Conservation (phyloP, 2,329 filamentous ascomycete genomes). For the Talaromyces marneffei region DNA sequence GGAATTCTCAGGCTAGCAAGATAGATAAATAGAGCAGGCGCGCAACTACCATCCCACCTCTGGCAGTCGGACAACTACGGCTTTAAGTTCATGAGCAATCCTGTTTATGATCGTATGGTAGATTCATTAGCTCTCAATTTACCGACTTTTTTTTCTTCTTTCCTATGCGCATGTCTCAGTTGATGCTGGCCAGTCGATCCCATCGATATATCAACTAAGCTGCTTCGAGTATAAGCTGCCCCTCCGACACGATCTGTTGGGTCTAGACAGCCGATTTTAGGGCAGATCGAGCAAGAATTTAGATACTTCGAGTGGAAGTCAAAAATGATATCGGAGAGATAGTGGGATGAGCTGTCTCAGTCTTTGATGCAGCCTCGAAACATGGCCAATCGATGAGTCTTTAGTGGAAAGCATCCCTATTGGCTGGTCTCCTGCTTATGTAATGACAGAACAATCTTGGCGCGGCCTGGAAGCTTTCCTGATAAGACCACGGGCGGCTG, state of each 20-base stretch:
- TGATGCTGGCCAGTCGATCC: not conserved
- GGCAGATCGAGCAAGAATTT: not conserved
- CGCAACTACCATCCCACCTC: too few species aligned
- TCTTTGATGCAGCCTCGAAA: conserved; percentile 2
- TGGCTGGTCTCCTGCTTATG: not conserved
- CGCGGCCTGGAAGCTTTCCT: not conserved
- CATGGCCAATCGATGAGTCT: not conserved
- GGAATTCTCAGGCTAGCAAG: not conserved
- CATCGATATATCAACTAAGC: not conserved
- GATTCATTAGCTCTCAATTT: not conserved
- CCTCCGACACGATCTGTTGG: not conserved
- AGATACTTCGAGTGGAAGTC: not conserved
- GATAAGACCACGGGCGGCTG: not conserved
- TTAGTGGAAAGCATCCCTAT: not conserved
- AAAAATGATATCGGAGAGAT: not conserved
- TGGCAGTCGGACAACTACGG: not conserved
- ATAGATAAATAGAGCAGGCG: not conserved
- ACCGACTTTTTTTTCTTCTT: not conserved
- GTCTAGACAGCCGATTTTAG: not conserved
- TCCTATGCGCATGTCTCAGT: not conserved
- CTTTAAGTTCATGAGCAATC: not conserved
- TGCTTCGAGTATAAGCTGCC: not conserved
- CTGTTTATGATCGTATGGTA: not conserved
- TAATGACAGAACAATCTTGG: not conserved
- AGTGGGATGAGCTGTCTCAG: conserved; percentile 4